A percentile compares a stretch with the other conserved stretches of the same genome.
phyloP scores from a whole-genome alignment of 306 rosid genomes.

The Cucurbita maxima region DNA sequence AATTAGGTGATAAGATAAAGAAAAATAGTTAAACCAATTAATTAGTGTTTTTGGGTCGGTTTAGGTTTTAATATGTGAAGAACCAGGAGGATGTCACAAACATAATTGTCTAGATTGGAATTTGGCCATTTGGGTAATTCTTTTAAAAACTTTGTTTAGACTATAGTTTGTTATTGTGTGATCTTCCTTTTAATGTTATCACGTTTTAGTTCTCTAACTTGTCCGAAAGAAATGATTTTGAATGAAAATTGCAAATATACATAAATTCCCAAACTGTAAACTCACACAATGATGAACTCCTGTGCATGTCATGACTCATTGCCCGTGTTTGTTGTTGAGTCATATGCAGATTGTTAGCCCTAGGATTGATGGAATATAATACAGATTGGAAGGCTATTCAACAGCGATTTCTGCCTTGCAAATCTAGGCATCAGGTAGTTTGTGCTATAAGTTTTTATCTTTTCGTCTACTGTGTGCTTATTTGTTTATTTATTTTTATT shows the following conservation, averaged over 20 bases:
- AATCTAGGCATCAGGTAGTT: constrained; percentile 73
- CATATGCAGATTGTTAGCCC: constrained; percentile 55
- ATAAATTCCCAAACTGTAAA: not conserved
- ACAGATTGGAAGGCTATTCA: constrained; percentile 93
- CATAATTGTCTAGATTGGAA: not conserved
- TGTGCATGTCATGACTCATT: not conserved
- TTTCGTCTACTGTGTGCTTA: not conserved
- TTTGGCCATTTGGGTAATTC: not conserved
- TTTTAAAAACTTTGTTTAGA: not conserved
- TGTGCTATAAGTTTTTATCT: not conserved
- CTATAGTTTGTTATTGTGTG: not conserved
- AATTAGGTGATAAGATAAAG: not conserved
- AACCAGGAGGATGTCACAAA: not conserved
- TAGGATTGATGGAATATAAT: constrained; percentile 83
- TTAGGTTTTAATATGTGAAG: not conserved
- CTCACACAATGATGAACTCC: not conserved
- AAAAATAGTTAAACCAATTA: not conserved
- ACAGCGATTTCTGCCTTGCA: constrained; percentile 89
- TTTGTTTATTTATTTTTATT: too few relatives aligned
- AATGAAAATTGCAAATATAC: not conserved
- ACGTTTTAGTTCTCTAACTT: not conserved
- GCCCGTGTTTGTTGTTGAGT: not conserved
- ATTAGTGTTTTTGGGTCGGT: not conserved
- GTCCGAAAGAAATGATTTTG: not conserved
- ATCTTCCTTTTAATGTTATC: not conserved